Percentiles rank a stretch among this genome's conserved stretches.
Conservation (phyloP, 2,329 filamentous ascomycete genomes). For the Moelleriella libera region DNA sequence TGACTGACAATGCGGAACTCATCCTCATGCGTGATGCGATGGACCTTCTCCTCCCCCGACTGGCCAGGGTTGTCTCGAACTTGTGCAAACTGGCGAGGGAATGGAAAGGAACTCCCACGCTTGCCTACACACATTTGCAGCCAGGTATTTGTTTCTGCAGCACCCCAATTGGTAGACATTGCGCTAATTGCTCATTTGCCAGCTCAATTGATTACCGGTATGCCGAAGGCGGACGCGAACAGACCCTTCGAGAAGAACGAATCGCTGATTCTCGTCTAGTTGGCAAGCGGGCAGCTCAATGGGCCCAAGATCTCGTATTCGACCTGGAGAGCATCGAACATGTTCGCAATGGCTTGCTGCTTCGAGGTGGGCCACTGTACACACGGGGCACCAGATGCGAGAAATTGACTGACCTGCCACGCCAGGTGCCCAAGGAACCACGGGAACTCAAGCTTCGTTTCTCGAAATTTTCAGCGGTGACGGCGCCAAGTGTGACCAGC, state of each 20-base stretch:
- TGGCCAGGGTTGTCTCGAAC: conserved; percentile 67
- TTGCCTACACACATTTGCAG: conserved; percentile 66
- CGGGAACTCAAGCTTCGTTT: conserved; percentile 68
- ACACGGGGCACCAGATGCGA: conserved; percentile 28
- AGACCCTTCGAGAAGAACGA: no score
- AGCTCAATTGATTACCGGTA: not conserved
- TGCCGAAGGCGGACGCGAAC: not conserved
- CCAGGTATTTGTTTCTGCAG: not conserved
- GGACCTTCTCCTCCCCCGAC: conserved; percentile 61
- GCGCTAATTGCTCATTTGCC: not conserved
- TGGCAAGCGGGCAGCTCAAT: conserved; percentile 33
- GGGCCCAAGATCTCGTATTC: conserved; percentile 50
- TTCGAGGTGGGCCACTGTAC: conserved; percentile 46
- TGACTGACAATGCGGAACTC: conserved; percentile 65
- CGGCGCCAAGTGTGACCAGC: conserved; percentile 31
- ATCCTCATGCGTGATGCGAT: conserved; percentile 53
- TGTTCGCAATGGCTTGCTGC: conserved; percentile 52
- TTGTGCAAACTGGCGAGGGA: conserved; percentile 57
- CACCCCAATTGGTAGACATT: not conserved
- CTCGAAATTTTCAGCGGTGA: conserved; percentile 31
- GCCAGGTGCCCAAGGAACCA: conserved; percentile 37
- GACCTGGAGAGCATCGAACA: conserved; percentile 62
- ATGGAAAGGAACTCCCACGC: conserved; percentile 50
- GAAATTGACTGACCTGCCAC: not conserved
- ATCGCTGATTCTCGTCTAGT: not conserved